A percentile compares a stretch with the other conserved stretches of the same genome.
Evolutionary conservation across 2,329 filamentous ascomycete genomes (phyloP).

Genomic region (Xylariaceae sp.): DNA sequence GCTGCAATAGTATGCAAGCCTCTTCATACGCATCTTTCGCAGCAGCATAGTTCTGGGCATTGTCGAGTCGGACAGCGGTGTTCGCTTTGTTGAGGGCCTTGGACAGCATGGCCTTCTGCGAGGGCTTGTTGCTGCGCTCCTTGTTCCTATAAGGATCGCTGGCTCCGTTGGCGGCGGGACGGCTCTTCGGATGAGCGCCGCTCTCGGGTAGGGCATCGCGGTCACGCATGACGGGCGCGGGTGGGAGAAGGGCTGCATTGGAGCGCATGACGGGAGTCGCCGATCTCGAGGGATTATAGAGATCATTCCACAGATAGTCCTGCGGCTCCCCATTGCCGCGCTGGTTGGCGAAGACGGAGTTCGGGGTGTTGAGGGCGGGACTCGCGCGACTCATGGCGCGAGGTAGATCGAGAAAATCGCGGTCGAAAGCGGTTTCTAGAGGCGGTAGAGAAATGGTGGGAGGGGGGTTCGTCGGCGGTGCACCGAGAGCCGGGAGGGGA

Average conservation of each 20-base stretch:
- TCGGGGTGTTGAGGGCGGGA: constrained; percentile 22
- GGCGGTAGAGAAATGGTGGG: constrained; percentile 40
- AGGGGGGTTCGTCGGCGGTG: constrained; percentile 36
- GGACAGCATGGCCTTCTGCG: constrained; percentile 95
- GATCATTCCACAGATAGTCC: constrained; percentile 28
- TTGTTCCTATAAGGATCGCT: constrained; percentile 38
- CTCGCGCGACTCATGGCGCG: constrained; percentile 23
- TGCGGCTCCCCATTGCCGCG: constrained; percentile 21
- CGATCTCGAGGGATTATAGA: constrained; percentile 20
- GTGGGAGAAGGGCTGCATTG: constrained; percentile 25
- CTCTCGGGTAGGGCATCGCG: constrained; percentile 34
- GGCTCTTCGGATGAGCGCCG: constrained; percentile 42
- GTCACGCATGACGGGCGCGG: constrained; percentile 26
- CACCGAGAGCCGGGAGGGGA: constrained; percentile 26
- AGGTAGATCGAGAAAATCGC: constrained; percentile 17
- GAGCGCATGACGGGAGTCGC: constrained; percentile 23
- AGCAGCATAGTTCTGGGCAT: constrained; percentile 89
- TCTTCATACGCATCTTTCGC: constrained; percentile 87
- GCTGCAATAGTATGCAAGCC: constrained; percentile 79
- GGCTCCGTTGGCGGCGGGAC: constrained; percentile 43
- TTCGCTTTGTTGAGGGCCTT: constrained; percentile 93
- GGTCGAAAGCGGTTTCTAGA: constrained; percentile 31
- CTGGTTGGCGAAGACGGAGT: constrained; percentile 22
- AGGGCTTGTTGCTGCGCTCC: constrained; percentile 44
- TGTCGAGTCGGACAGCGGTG: constrained; percentile 89